Conservation (phyloP, 148 eudicot genomes). For the Tetragonia tetragonoides region DNA sequence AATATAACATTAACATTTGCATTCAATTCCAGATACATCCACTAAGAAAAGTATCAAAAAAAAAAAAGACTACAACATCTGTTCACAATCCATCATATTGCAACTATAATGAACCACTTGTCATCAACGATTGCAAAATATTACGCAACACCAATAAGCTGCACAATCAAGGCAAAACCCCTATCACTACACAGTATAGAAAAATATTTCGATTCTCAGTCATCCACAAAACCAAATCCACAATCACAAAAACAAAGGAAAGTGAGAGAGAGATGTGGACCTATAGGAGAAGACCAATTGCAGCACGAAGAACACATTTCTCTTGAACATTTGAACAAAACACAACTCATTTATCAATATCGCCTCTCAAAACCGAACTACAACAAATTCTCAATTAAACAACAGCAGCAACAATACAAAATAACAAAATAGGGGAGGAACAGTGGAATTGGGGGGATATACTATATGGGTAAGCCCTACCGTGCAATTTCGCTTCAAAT, state of each 20-base stretch:
- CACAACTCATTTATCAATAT: constrained; percentile 83
- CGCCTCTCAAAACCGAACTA: constrained; percentile 84
- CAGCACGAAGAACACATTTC: constrained; percentile 84
- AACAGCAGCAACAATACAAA: no score
- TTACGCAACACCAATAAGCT: neutral
- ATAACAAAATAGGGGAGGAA: no score
- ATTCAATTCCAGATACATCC: neutral
- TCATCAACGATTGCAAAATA: neutral
- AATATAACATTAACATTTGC: no score
- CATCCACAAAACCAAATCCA: no score
- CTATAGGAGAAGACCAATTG: constrained; percentile 97
- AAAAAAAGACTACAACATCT: neutral
- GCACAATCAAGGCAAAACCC: neutral
- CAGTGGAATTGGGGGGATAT: no score
- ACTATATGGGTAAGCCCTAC: no score
- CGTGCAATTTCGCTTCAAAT: no score
- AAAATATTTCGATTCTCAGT: neutral
- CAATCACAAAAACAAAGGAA: neutral
- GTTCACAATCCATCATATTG: neutral
- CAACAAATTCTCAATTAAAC: no score
- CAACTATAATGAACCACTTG: neutral
- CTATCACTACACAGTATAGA: neutral
- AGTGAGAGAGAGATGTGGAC: constrained; percentile 35
- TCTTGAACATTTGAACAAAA: constrained; percentile 95
- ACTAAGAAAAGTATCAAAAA: neutral